Conservation (phyloP, 23 red algal genomes). For the Pyropia yezoensis region DNA sequence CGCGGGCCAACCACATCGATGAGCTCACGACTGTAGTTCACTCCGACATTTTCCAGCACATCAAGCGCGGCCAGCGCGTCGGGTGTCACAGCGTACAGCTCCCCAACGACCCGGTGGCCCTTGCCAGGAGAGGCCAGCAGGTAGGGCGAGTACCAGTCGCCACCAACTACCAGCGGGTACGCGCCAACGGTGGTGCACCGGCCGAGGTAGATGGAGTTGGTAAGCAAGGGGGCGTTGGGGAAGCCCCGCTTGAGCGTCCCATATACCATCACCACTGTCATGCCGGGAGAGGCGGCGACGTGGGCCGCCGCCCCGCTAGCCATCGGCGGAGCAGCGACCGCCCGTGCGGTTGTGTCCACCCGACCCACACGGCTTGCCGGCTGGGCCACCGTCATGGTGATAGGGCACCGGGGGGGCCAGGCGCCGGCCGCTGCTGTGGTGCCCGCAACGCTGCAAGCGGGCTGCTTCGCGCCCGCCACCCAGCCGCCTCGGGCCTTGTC, state of each 20-base stretch:
- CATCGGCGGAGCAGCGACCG: too few species aligned
- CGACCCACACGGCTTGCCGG: too few species aligned
- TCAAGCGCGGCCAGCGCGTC: constrained; percentile 71
- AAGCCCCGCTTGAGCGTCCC: constrained; percentile 88
- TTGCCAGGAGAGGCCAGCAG: constrained; percentile 41
- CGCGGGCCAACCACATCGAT: constrained; percentile 23
- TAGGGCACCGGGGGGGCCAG: too few species aligned
- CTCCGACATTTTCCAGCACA: constrained; percentile 75
- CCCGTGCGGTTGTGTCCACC: too few species aligned
- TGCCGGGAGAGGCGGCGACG: too few species aligned
- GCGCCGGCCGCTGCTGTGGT: too few species aligned
- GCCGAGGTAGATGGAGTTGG: constrained; percentile 50
- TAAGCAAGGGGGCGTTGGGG: constrained; percentile 59
- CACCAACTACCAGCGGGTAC: constrained; percentile 82
- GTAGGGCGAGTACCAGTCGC: constrained; percentile 63
- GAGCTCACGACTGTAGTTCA: constrained; percentile 64
- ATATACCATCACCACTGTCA: constrained; percentile 70
- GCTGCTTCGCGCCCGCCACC: too few species aligned
- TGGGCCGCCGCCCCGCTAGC: too few species aligned
- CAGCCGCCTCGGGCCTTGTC: too few species aligned
- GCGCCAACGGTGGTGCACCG: constrained; percentile 43
- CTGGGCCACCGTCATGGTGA: too few species aligned
- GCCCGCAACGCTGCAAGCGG: too few species aligned
- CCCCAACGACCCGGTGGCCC: constrained; percentile 72
- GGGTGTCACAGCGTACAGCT: constrained; percentile 71